Conservation (phyloP, 2,329 filamentous ascomycete species). For the Thelonectria discophora region DNA sequence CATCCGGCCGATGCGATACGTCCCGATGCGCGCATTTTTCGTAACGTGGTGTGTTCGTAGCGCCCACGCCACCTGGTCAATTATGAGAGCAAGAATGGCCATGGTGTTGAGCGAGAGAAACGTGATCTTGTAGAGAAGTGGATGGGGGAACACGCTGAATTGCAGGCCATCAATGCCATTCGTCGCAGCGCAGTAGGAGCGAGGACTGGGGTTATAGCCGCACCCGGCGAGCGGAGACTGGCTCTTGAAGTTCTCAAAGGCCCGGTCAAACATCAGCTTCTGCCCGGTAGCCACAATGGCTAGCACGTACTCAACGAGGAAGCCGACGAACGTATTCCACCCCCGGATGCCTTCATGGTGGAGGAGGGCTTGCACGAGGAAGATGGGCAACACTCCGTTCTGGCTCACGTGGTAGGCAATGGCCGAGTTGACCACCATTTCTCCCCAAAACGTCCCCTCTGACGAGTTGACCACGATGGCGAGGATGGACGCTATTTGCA, state of each 20-base stretch:
- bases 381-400: slow-evolving; percentile 51
- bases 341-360: slow-evolving; percentile 52
- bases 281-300: slow-evolving; percentile 51
- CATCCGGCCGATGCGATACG: slow-evolving; percentile 45
- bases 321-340: slow-evolving; percentile 53
- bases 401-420: slow-evolving; percentile 50
- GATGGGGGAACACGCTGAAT: slow-evolving; percentile 50
- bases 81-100: slow-evolving; percentile 46
- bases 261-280: slow-evolving; percentile 47
- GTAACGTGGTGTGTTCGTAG: slow-evolving; percentile 47
- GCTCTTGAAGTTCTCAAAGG: slow-evolving; percentile 47
- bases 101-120: slow-evolving; percentile 50
- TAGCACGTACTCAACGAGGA: slow-evolving; percentile 50
- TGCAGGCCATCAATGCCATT: slow-evolving; percentile 46
- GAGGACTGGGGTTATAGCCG: slow-evolving; percentile 49
- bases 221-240: slow-evolving; percentile 46
- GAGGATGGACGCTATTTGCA: slow-evolving; percentile 52
- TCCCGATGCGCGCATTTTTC: slow-evolving; percentile 44
- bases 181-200: slow-evolving; percentile 50
- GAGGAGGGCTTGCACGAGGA: slow-evolving; percentile 49
- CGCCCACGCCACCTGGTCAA: slow-evolving; percentile 50
- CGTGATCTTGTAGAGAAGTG: slow-evolving; percentile 49
- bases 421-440: slow-evolving; percentile 50
- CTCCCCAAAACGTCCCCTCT: slow-evolving; percentile 52
- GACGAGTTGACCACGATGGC: slow-evolving; percentile 53